These are phyloP conservation scores for Ormosia emarginata DNA, from an alignment of 306 rosid genomes.

Conservation along the genomic window DNA sequence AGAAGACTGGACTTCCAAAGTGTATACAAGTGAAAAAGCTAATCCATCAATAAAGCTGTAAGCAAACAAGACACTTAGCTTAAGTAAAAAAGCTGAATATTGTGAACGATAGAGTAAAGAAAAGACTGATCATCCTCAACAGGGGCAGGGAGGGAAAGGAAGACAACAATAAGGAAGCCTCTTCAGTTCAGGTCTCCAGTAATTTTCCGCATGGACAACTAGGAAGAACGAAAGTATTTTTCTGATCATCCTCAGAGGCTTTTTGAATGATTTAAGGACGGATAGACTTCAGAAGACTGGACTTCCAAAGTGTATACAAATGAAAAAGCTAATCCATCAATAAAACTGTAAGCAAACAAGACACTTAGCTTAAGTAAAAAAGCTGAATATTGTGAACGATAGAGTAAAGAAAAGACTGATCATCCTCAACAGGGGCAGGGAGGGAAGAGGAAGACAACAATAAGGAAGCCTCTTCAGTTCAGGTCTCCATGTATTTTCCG, in stretches of 20 bases:
- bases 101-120: background rate
- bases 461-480: conserved; percentile 49
- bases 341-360: background rate
- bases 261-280: background rate
- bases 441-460: background rate
- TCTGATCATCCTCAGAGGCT: conserved; percentile 48
- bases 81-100: background rate
- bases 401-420: background rate
- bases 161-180: background rate
- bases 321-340: background rate
- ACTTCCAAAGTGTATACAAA: background rate
- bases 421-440: background rate
- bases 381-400: background rate
- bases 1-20: background rate
- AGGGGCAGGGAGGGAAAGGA: background rate
- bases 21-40: background rate
- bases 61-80: background rate
- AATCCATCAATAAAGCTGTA: background rate
- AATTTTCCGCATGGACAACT: conserved; percentile 40
- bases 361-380: background rate
- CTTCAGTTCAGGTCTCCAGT: conserved; percentile 71
- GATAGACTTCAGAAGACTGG: background rate
- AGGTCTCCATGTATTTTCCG: conserved; percentile 54
- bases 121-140: background rate
- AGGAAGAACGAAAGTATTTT: conserved; percentile 58